These are phyloP conservation scores for Nothophytophthora sp. DNA, from an alignment of 352 stramenopile species.

Conservation along the genomic window DNA sequence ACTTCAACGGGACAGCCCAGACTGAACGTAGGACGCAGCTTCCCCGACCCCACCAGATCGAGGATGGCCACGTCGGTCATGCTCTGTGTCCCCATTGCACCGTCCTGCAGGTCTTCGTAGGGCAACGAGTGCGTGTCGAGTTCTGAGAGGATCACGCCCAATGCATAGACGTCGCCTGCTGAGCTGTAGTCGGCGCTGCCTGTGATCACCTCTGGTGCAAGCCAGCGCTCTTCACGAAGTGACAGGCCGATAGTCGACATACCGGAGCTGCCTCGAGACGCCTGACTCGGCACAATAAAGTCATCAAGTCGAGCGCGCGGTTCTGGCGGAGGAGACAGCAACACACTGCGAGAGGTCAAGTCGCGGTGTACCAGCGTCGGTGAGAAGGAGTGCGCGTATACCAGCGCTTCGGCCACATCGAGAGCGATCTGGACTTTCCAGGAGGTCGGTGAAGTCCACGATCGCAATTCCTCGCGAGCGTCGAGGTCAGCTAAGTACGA, in stretches of 20 bases:
- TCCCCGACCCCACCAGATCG: slow-evolving; percentile 21
- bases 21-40: slow-evolving; percentile 22
- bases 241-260: slow-evolving; percentile 20
- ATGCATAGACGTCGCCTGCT: slow-evolving; percentile 44
- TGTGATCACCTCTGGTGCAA: slow-evolving; percentile 45
- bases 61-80: slow-evolving; percentile 31
- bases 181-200: slow-evolving; percentile 33
- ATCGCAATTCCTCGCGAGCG: slow-evolving; percentile 9
- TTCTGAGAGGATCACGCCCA: slow-evolving; percentile 56
- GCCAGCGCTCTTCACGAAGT: slow-evolving; percentile 29
- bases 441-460: slow-evolving; percentile 14
- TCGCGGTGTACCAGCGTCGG: slow-evolving; percentile 43
- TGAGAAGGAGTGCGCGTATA: slow-evolving; percentile 48
- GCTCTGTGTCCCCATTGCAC: slow-evolving; percentile 6
- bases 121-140: slow-evolving; percentile 55
- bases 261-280: slow-evolving; percentile 15
- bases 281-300: slow-evolving; percentile 42
- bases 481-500: slow-evolving; percentile 29
- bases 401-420: slow-evolving; percentile 46
- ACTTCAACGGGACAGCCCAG: slow-evolving; percentile 39
- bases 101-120: slow-evolving; percentile 34
- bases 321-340: slow-evolving; percentile 30
- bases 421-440: slow-evolving; percentile 46
- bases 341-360: slow-evolving; percentile 47
- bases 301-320: slow-evolving; percentile 42